Evolutionary conservation across 352 stramenopile genomes (phyloP), one percentile per base, ranked within the genome.

Genomic region (Phytopythium ostracodes): DNA sequence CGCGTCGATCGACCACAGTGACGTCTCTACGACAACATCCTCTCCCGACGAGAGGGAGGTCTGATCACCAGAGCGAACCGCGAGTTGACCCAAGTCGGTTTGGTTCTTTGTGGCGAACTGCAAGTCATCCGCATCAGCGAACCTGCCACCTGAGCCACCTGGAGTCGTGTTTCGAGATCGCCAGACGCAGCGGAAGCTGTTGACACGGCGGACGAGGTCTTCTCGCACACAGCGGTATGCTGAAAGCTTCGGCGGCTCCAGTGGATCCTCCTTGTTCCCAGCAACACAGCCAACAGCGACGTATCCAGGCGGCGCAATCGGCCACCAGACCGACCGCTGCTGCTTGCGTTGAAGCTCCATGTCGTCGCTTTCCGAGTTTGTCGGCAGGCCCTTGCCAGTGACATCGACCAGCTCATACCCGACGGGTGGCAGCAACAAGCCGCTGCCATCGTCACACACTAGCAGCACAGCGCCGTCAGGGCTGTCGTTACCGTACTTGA

Each of bases 321-420:
- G 87, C 81, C 84, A 94, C 87, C 87, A 96, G 35, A 96, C 58
- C 0, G 82, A 94, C 1, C 87, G 84, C 18, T 91, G 57, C 36
- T 96, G 85, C 63, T 96, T 96, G n/a, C 77, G 80, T 31, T 92
- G 78, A 36, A 94, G 89, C 31, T 93, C 84, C 0, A 67, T 60
- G 44, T 60, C 20, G 27, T 93, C 77, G 24, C 71, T 83, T 29
- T 90, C 81, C 0, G 81, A 90, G 60, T 94, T 96, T 54, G 71
- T 77, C 17, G 85, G 87, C 10, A 96, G 67, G 0, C 87, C 87
- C 62, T 91, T 94, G 10, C 85, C 87, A 35, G 81, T 91, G 24
- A 94, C 78, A 55, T 96, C 87, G 0, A 94, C 79, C 3, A 84
- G 84, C 49, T 96, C 84, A 66, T 91, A 96, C 24, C 80, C 80